phyloP scores from a whole-genome alignment of 2,329 filamentous ascomycete species.

The Colletotrichum sp. region DNA sequence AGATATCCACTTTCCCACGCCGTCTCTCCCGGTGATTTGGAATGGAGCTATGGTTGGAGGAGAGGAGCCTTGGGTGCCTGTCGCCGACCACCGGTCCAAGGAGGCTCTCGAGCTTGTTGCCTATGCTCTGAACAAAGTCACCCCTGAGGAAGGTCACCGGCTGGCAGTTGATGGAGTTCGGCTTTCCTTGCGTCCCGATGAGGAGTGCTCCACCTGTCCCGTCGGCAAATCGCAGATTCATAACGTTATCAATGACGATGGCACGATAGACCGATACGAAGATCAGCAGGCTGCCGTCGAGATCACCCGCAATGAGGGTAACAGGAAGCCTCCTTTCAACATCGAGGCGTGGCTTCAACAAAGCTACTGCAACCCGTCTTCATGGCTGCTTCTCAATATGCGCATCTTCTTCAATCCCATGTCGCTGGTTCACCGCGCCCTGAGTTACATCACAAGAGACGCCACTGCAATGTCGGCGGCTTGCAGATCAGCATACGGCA shows the following conservation, averaged over 20 bases:
- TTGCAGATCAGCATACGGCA: background rate
- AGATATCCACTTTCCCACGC: background rate
- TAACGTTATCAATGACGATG: background rate
- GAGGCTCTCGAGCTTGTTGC: constrained; percentile 2
- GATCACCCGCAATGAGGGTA: background rate
- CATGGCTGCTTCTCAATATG: background rate
- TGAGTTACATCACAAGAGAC: constrained; percentile 14
- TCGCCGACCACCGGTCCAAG: background rate
- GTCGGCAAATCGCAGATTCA: background rate
- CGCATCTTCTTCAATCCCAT: constrained; percentile 19
- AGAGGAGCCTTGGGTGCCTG: background rate
- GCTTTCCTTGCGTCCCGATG: background rate
- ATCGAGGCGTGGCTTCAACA: background rate
- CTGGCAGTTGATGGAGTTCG: background rate
- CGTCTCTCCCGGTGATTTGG: background rate
- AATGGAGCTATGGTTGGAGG: background rate
- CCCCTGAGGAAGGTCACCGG: background rate
- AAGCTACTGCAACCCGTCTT: background rate
- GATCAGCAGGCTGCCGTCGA: background rate
- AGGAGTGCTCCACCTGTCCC: background rate
- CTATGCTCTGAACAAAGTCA: constrained; percentile 11
- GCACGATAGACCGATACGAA: background rate
- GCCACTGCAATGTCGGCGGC: background rate
- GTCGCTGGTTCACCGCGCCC: constrained; percentile 20
- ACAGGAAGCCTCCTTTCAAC: background rate